Base-by-base conservation (phyloP, 2,329 filamentous ascomycete species). In the Botrytis galanthina region DNA sequence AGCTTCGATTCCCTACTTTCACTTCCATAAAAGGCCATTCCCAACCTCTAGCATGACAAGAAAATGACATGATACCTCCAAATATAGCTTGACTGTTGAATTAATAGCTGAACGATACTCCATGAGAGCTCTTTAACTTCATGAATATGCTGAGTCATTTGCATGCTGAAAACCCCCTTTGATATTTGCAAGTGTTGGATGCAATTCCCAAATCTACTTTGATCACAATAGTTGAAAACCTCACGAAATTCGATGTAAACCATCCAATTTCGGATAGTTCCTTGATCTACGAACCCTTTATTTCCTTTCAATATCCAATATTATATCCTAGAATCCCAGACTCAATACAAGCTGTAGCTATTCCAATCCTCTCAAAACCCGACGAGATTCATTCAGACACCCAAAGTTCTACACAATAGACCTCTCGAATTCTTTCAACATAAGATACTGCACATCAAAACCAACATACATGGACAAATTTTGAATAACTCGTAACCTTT, bases 1-100 rank as follows among this genome's bases (percentile, higher is more conserved):
- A 37, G 20, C 20, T 37, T 37, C 0, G 9, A 26, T 16, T 5
- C 5, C 10, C 32, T 37, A 37, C 10, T 16, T 7, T 37, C 4
- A 2, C 10, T 14, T 60, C 0, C 4, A 14, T 3, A 0, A 14
- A 12, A 37, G 22, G 12, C 4, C 1, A 12, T 37, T 37, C 6
- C 0, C 4, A 26, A 14, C 20, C 20, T 12, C 9, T 16, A 6
- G 3, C 2, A 37, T n/a, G 3, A 26, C 1, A 2, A 12, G 22
- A 37, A 35, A 10, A 37, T 16, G 1, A 7, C 1, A 18, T 18
- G 2, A n/a, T 2, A 51, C 12, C 9, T 10, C 29, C 14, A 10
- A 32, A 3, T 0, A 3, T 5, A n/a, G 7, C 6, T 66, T 7
- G 3, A 1, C 2, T 16, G n/a, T 48, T 29, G 2, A 35, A 10